Evolutionary conservation across 129 eudicot species (phyloP), one percentile per base, ranked within the genome.

Genomic region (Flaveria trinervia): DNA sequence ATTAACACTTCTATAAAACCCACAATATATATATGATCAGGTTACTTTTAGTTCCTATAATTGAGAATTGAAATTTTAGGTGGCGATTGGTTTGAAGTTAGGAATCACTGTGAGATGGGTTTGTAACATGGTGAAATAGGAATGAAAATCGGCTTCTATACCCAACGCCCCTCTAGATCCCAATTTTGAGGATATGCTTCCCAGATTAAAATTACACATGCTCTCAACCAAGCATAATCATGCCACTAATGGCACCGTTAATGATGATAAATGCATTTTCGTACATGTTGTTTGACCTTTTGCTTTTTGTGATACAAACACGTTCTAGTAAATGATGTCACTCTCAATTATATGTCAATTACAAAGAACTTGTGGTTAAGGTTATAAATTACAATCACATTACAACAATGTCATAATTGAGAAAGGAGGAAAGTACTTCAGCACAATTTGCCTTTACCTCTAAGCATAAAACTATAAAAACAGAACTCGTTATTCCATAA

Each of bases 251-350:
- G 49, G 45, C 46, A 54, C 59, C 23, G n/a, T 73, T 51, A 64
- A 79, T 65, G 50, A 79, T 51, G 74, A 79, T 22, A 26, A 41
- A 64, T 17, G 36, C 59, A 41, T 51, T 50, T 41, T 9, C 26
- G 62, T 43, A 80, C 28, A 74, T 30, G 70, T 39, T 79, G 69
- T 65, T 28, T 80, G 74, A 25, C 62, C 74, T 67, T 80, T 73
- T 23, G 18, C 18, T 66, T 65, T 72, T 65, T 66, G 68, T 54
- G 17, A 44, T 25, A 52, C 39, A 2, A 45, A 16, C 2, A 46
- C 22, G 51, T 54, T 55, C 28, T 25, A 28, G 79, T 73, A 43
- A 13, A 65, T 73, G 20, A 51, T 72, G 56, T 7, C 12, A 15
- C 60, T 65, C 66, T 59, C 65, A 65, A 43, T 22, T 73, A 36